Evolutionary conservation across 768 basidiomycete genomes (phyloP), one percentile per base, ranked within the genome.

Genomic region (Podaxis carcinomalis): DNA sequence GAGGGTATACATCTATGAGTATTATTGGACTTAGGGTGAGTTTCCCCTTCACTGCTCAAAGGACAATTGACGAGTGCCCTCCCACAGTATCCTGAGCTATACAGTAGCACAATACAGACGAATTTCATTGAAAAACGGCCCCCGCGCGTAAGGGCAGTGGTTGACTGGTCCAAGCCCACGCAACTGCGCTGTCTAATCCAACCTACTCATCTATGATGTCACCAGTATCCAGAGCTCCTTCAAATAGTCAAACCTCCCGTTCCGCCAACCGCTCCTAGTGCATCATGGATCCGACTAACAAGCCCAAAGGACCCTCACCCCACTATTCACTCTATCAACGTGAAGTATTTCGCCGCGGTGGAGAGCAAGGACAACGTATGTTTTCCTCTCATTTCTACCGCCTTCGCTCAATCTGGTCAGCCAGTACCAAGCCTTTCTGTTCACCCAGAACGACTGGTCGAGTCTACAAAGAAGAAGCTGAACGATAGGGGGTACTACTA

Each of bases 291-390:
- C 78, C 79, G 1, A 76, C 74, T 27, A 76, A 80, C 71, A 79
- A 79, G 65, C 76, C 78, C 5, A 69, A 74, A 51, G 76, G 80
- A 39, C 75, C 78, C 23, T 79, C 80, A 1, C 81, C 82, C 13
- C 75, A 79, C 65, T 82, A 79, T 63, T 80, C 78, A 1, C 73
- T 80, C 27, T 82, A 82, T 68, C 81, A 83, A 67, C 78, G 80
- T 51, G 77, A 83, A 47, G 63, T 80, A 14, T 82, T 82, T 72
- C 72, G 73, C 53, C 59, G 69, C 16, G 78, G 78, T 10, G 79
- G 77, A 10, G 21, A 21, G 10, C 44, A 46, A 21, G 16, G 78
- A 9, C 49, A 65, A 21, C 63, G 78, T 78, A 56, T 25, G 75
- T 72, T 19, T 52, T 37, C 27, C 56, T 14, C 27, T 39, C 21